Evolutionary conservation across 2,329 filamentous ascomycete genomes (phyloP).

Genomic region (Blastomyces parvus): DNA sequence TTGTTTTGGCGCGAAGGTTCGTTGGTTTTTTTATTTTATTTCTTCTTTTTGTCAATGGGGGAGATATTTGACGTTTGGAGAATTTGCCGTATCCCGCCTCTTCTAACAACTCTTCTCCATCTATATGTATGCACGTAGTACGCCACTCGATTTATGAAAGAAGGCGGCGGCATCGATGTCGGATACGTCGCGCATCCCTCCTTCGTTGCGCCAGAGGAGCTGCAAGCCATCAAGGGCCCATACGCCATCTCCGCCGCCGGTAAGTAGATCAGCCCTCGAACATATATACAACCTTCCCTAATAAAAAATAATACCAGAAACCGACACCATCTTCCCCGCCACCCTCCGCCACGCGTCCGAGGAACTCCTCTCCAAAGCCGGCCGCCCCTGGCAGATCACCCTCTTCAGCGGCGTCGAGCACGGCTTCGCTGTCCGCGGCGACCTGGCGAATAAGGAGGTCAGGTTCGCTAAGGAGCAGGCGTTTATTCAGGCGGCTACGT

Average conservation of each 20-base stretch:
- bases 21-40: slow-evolving; percentile 12
- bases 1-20: slow-evolving; percentile 64
- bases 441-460: slow-evolving; percentile 45
- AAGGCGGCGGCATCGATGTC: slow-evolving; percentile 51
- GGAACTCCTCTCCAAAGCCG: slow-evolving; percentile 43
- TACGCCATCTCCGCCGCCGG: slow-evolving; percentile 54
- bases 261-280: too few species aligned
- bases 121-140: slow-evolving; percentile 40
- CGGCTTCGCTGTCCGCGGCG: slow-evolving; percentile 61
- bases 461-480: slow-evolving; percentile 67
- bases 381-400: slow-evolving; percentile 60
- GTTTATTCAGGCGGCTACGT: slow-evolving; percentile 62
- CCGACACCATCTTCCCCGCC: slow-evolving; percentile 47
- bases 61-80: neutral
- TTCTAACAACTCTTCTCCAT: neutral
- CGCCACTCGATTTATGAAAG: slow-evolving; percentile 56
- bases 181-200: slow-evolving; percentile 70
- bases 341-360: slow-evolving; percentile 52
- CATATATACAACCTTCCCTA: neutral
- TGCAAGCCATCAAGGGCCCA: slow-evolving; percentile 56
- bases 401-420: slow-evolving; percentile 60
- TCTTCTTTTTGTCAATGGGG: neutral
- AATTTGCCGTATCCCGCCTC: neutral
- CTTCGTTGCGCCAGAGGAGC: slow-evolving; percentile 59
- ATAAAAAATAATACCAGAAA: slow-evolving; percentile 32